Base-by-base conservation (phyloP, 2,329 filamentous ascomycete species). In the Exophiala mesophila region DNA sequence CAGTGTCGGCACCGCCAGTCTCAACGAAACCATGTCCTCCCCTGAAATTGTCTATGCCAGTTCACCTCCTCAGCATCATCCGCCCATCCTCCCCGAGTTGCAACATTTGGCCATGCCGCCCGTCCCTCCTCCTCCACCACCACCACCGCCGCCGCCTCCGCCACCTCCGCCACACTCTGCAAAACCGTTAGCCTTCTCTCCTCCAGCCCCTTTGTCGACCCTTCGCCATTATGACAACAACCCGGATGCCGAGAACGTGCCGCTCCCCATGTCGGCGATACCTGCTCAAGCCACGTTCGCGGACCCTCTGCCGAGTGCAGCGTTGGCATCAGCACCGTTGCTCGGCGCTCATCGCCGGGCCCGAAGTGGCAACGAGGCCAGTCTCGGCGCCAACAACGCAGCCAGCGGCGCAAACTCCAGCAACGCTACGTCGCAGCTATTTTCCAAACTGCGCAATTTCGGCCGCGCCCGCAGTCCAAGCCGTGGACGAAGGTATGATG, bases 391-490 rank as follows among this genome's bases (percentile, higher is more conserved):
- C 18, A 5, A 19, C 18, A 34, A 17, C 32, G 18, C 9, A 6
- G 32, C 13, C 9, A 17, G 13, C 13, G 13, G 7, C 10, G 6
- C 13, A 18, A 18, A 18, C 5, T 21, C 18, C 13, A 26, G 37
- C 20, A 41, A 36, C 3, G 39, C 41, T 3, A 37, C 40, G 4
- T 43, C 34, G 13, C 75, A 70, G 44, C 68, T 81, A 24, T 71
- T 74, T 8, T 67, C 63, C 39, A 74, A 74, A 47, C 62, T 76
- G 41, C 65, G 71, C 19, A 76, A 70, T 41, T 66, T 80, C 15
- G 74, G 74, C n/a, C 70, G 76, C 16, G 77, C 80, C 69, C 69
- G 77, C 28, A 78, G 71, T 57, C 74, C 67, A 37, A 76, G 71
- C 49, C 72, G 77, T 40, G 72, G 70, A 29, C 66, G 74, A 18